Conservation (phyloP, 2,329 filamentous ascomycete genomes). For the Colletotrichum sp. region DNA sequence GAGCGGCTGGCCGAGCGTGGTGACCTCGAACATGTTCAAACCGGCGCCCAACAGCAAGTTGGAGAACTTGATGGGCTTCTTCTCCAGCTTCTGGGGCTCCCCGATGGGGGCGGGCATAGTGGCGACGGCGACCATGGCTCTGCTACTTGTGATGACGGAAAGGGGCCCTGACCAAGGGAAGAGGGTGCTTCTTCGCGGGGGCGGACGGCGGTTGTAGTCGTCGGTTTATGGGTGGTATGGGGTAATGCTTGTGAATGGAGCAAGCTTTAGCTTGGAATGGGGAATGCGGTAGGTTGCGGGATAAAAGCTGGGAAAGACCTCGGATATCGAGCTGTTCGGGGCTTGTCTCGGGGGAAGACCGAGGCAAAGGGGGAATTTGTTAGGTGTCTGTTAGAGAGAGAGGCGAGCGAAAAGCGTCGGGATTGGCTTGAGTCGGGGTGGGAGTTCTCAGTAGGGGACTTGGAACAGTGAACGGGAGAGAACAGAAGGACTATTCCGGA, state of each 20-base stretch:
- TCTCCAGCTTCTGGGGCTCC: conserved; percentile 72
- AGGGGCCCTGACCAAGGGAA: conserved; percentile 98
- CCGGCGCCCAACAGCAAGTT: conserved; percentile 94
- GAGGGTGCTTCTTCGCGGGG: conserved; percentile 82
- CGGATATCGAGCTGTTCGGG: conserved; percentile 20
- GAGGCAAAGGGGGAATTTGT: neutral
- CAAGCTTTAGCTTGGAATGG: conserved; percentile 4
- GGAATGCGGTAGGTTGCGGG: conserved; percentile 15
- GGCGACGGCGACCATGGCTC: conserved; percentile 67
- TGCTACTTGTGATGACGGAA: conserved; percentile 50
- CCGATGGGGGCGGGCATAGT: conserved; percentile 56
- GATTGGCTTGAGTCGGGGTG: conserved; percentile 7
- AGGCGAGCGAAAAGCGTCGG: neutral
- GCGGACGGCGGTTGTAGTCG: conserved; percentile 21
- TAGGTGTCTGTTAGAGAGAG: neutral
- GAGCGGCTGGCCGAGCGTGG: conserved; percentile 75
- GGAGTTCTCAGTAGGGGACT: neutral
- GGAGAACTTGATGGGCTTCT: conserved; percentile 99
- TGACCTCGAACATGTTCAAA: conserved; percentile 93
- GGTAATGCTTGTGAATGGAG: conserved; percentile 9
- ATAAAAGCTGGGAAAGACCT: conserved; percentile 17
- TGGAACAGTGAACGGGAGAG: neutral
- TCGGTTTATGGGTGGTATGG: conserved; percentile 15
- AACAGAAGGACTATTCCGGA: neutral
- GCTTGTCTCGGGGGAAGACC: conserved; percentile 14